phyloP scores from a whole-genome alignment of 305 asterid genomes.

The Withania somnifera region DNA sequence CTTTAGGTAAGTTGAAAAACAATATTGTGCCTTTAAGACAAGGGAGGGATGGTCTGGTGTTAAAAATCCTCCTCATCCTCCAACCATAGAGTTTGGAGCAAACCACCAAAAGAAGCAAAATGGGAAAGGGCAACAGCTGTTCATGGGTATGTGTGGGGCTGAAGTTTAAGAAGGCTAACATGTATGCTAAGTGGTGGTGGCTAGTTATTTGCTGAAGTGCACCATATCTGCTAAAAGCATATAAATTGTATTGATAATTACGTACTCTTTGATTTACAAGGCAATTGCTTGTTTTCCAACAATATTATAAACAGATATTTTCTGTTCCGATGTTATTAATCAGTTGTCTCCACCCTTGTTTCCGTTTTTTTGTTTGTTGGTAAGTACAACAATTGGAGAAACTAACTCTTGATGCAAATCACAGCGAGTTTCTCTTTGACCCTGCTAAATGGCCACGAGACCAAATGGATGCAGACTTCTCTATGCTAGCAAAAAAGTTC shows the following conservation, averaged over 20 bases:
- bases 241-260: not conserved
- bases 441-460: conserved; percentile 69
- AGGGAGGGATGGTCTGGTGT: not conserved
- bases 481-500: conserved; percentile 45
- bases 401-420: conserved; percentile 22
- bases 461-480: conserved; percentile 71
- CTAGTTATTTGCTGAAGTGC: not conserved
- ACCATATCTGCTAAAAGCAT: not conserved
- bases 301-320: not conserved
- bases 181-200: not conserved
- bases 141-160: not conserved
- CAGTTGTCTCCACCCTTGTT: not conserved
- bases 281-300: not conserved
- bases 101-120: not conserved
- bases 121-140: not conserved
- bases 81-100: not conserved
- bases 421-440: conserved; percentile 71
- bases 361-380: not conserved
- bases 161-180: not conserved
- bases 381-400: not conserved
- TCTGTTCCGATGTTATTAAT: not conserved
- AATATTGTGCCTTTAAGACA: not conserved
- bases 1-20: not conserved
- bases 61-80: not conserved
- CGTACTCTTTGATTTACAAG: not conserved